These are phyloP conservation scores for Neurospora cerealis DNA, from an alignment of 495 filamentous ascomycete genomes.

Conservation along the genomic window DNA sequence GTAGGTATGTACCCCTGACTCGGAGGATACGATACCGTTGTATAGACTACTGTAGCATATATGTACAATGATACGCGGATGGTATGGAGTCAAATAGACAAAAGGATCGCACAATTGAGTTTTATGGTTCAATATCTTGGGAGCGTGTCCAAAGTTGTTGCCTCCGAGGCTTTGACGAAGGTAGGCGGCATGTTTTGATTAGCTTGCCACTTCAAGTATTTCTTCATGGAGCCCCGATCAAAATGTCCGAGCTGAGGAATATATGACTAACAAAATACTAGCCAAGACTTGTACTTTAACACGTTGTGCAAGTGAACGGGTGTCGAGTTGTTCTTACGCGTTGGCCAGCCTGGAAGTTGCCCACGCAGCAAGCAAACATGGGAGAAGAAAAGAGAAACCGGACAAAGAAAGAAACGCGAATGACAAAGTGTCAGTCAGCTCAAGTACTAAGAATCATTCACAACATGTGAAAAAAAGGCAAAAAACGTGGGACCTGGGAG, in stretches of 20 bases:
- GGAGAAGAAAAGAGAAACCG: background rate
- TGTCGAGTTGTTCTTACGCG: background rate
- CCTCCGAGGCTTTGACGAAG: background rate
- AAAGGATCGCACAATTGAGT: background rate
- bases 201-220: background rate
- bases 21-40: background rate
- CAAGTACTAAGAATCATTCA: background rate
- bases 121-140: background rate
- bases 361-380: background rate
- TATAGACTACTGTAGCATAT: background rate
- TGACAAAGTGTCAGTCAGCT: background rate
- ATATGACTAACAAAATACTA: background rate
- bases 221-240: background rate
- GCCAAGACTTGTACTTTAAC: background rate
- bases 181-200: background rate
- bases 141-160: background rate
- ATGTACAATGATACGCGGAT: background rate
- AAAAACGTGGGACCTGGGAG: background rate
- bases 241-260: background rate
- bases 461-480: background rate
- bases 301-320: too few relatives aligned
- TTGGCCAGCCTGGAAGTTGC: background rate
- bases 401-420: background rate
- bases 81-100: background rate
- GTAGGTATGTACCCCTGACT: background rate